These are phyloP conservation scores for Suillus americanus DNA, from an alignment of 768 basidiomycete genomes.

Conservation along the genomic window DNA sequence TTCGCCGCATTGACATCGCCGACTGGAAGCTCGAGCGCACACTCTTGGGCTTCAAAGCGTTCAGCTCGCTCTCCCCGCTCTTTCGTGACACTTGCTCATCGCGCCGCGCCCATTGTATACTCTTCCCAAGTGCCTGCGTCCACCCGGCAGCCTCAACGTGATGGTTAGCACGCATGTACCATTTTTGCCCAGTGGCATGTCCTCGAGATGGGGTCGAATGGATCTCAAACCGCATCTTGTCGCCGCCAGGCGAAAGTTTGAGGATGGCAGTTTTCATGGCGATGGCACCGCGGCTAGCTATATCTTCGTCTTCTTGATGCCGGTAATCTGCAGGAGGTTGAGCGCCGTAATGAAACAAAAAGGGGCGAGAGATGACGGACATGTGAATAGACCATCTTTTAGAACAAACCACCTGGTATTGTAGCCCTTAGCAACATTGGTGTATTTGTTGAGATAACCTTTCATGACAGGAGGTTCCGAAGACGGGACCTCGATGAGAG, in stretches of 20 bases:
- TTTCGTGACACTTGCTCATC: slow-evolving; percentile 36
- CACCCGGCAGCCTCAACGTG: slow-evolving; percentile 89
- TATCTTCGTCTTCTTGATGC: slow-evolving; percentile 85
- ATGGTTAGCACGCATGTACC: slow-evolving; percentile 85
- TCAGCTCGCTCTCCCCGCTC: slow-evolving; percentile 52
- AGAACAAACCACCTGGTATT: slow-evolving; percentile 92
- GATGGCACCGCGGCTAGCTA: slow-evolving; percentile 85
- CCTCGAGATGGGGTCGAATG: slow-evolving; percentile 56
- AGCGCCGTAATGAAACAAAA: slow-evolving; percentile 1
- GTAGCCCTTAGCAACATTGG: slow-evolving; percentile 89
- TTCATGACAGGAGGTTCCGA: slow-evolving; percentile 62
- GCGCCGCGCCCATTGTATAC: slow-evolving; percentile 70
- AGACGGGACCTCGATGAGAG: slow-evolving; percentile 52
- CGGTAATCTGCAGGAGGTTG: slow-evolving; percentile 57
- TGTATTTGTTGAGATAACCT: slow-evolving; percentile 89
- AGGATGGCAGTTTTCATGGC: slow-evolving; percentile 79
- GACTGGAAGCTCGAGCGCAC: slow-evolving; percentile 33
- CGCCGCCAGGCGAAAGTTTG: slow-evolving; percentile 46
- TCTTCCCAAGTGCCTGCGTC: slow-evolving; percentile 72
- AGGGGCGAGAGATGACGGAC: slow-evolving; percentile 42
- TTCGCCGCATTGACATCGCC: slow-evolving; percentile 17
- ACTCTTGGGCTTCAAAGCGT: slow-evolving; percentile 31
- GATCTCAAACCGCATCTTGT: slow-evolving; percentile 82
- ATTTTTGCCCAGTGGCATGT: slow-evolving; percentile 56
- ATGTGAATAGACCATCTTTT: slow-evolving; percentile 81